Evolutionary conservation across 2,329 filamentous ascomycete genomes (phyloP).

Genomic region (Ascochyta clinopodiicola): DNA sequence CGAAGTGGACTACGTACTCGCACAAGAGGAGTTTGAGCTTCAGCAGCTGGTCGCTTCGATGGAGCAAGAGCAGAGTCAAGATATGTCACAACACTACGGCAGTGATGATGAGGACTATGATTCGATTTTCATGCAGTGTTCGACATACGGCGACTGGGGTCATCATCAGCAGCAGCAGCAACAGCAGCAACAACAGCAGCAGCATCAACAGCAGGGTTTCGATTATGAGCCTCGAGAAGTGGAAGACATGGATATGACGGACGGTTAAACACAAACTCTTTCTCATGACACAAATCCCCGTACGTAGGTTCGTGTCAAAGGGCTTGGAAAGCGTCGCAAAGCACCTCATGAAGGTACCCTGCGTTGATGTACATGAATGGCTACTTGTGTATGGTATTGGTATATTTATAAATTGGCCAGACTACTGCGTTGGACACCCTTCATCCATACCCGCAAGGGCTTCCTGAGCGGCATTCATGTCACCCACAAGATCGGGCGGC

Average conservation of each 20-base stretch:
- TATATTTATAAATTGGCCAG: slow-evolving; percentile 6
- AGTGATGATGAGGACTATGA: slow-evolving; percentile 69
- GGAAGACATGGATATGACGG: slow-evolving; percentile 45
- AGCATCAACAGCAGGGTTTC: slow-evolving; percentile 16
- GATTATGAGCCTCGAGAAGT: slow-evolving; percentile 18
- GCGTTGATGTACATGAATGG: neutral
- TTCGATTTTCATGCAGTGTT: slow-evolving; percentile 66
- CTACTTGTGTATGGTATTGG: neutral
- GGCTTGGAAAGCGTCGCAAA: neutral
- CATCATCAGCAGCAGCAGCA: slow-evolving; percentile 33
- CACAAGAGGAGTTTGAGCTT: slow-evolving; percentile 54
- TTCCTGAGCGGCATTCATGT: slow-evolving; percentile 84
- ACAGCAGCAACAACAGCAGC: slow-evolving; percentile 14
- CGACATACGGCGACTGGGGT: slow-evolving; percentile 57
- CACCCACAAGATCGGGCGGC: slow-evolving; percentile 87
- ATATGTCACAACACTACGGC: slow-evolving; percentile 47
- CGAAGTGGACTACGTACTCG: slow-evolving; percentile 49
- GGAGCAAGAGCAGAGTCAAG: slow-evolving; percentile 38
- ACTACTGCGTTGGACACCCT: slow-evolving; percentile 68
- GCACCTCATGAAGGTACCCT: neutral
- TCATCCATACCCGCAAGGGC: slow-evolving; percentile 61
- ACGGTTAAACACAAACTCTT: slow-evolving; percentile 22
- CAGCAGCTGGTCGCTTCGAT: slow-evolving; percentile 54
- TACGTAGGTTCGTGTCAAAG: neutral
- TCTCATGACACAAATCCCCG: neutral